Base-by-base conservation (phyloP, 2,329 filamentous ascomycete species). In the Ascochyta lentis region DNA sequence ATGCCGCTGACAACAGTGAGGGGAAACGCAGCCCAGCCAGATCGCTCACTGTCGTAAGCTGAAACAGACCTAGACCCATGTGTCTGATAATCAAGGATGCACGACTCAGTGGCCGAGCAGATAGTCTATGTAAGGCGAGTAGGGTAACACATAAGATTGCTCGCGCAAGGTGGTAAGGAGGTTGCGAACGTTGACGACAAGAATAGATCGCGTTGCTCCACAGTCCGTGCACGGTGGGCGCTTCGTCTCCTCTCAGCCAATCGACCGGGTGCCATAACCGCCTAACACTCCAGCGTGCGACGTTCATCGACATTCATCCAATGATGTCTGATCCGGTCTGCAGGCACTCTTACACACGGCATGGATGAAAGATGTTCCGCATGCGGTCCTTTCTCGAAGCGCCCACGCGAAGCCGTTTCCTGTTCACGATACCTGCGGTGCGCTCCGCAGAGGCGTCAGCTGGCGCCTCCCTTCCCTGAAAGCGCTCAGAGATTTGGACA, bases 361-460 rank as follows among this genome's bases (percentile, higher is more conserved):
- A 22, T 33, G 65, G 69, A 64, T 59, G 10, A 57, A 45, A 35
- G 66, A 64, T 59, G 45, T 64, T 69, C 46, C 59, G 62, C 65
- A 66, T 39, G 39, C 42, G 34, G 47, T 48, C 51, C 51, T 59
- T 44, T 54, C 56, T 59, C 58, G 53, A 73, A 71, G 68, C 71
- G 72, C 71, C 63, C 35, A 61, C 60, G 56, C 61, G 58, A 60
- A 55, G 43, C 65, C 58, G 52, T 58, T 62, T 61, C 54, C 46
- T 37, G 45, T 59, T 47, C 57, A 54, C 56, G 44, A 46, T 58
- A 59, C 54, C 56, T 53, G 41, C 54, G 49, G 49, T 52, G 24
- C 49, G 49, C 49, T 53, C 55, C 58, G 56, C 46, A 55, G 51
- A 53, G 52, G 65, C 65, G 66, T 69, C 70, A 71, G 69, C 71